phyloP scores from a whole-genome alignment of 768 basidiomycete species.

The Kondoa subrosea region DNA sequence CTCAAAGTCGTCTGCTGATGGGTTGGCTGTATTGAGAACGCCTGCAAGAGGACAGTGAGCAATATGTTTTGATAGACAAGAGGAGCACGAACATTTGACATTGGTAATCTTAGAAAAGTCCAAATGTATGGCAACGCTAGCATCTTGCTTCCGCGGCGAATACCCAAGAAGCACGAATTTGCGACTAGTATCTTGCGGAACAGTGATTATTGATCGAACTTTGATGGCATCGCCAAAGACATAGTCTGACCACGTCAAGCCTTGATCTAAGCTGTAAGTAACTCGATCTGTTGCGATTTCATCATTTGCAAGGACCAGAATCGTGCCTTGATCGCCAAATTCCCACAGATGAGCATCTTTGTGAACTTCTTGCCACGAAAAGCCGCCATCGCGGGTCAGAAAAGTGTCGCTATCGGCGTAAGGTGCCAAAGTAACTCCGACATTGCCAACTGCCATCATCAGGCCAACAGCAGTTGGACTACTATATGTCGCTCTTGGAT shows the following conservation, averaged over 20 bases:
- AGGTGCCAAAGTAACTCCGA: conserved; percentile 60
- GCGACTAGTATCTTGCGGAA: conserved; percentile 75
- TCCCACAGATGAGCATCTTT: conserved; percentile 97
- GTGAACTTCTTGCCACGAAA: conserved; percentile 96
- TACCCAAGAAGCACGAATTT: conserved; percentile 72
- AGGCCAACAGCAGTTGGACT: conserved; percentile 81
- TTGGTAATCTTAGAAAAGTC: conserved; percentile 69
- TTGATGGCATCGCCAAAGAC: conserved; percentile 60
- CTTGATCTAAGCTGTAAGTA: conserved; percentile 78
- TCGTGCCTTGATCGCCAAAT: conserved; percentile 89
- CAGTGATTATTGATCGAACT: conserved; percentile 62
- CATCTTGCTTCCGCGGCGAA: conserved; percentile 36
- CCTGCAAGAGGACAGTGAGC: conserved; percentile 38
- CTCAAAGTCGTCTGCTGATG: conserved; percentile 81
- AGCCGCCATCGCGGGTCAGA: conserved; percentile 87
- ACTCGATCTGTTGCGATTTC: conserved; percentile 81
- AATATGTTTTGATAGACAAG: not conserved
- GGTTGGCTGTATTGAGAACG: conserved; percentile 41
- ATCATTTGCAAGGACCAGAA: conserved; percentile 86
- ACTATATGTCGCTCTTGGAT: conserved; percentile 81
- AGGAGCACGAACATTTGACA: conserved; percentile 52
- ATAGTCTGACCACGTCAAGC: conserved; percentile 72
- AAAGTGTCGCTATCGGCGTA: conserved; percentile 88
- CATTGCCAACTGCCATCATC: conserved; percentile 90
- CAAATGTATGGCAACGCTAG: conserved; percentile 58